A percentile compares a stretch with the other conserved stretches of the same genome.
These are phyloP conservation scores for Fusarium cyanostomum DNA, from an alignment of 2,329 filamentous ascomycete species.

Conservation along the genomic window DNA sequence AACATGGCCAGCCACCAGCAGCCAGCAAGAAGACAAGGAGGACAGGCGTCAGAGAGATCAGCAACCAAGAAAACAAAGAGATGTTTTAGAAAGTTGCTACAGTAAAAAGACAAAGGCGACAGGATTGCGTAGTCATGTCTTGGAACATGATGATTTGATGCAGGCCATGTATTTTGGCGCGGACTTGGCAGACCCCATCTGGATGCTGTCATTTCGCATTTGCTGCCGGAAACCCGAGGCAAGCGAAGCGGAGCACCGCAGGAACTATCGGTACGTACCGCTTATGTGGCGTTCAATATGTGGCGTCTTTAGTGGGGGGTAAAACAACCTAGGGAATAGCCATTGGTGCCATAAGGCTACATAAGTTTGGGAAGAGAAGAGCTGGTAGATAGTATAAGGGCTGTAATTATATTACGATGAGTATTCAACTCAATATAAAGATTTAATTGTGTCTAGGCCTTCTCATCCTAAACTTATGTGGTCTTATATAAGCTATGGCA, in stretches of 20 bases:
- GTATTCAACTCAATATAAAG: too few species aligned
- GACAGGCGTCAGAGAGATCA: not conserved
- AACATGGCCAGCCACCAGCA: slow-evolving; percentile 40
- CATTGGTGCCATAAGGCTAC: too few species aligned
- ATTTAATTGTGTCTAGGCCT: too few species aligned
- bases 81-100: slow-evolving; percentile 22
- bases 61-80: slow-evolving; percentile 3
- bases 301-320: too few species aligned
- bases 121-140: not conserved
- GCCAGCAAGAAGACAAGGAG: not conserved
- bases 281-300: not conserved
- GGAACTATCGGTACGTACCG: slow-evolving; percentile 10
- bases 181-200: slow-evolving; percentile 34
- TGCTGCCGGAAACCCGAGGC: slow-evolving; percentile 19
- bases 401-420: too few species aligned
- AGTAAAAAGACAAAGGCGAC: slow-evolving; percentile 1
- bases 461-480: too few species aligned
- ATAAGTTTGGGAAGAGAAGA: too few species aligned
- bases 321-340: too few species aligned
- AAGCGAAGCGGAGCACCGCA: slow-evolving; percentile 16
- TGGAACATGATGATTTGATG: slow-evolving; percentile 20
- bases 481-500: too few species aligned
- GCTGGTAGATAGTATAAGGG: too few species aligned
- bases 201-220: slow-evolving; percentile 45
- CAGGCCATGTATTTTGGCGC: slow-evolving; percentile 30